Evolutionary conservation across 192 early-diverging fungal genomes (phyloP).

Genomic region (Rhizoclosmatium globosum): DNA sequence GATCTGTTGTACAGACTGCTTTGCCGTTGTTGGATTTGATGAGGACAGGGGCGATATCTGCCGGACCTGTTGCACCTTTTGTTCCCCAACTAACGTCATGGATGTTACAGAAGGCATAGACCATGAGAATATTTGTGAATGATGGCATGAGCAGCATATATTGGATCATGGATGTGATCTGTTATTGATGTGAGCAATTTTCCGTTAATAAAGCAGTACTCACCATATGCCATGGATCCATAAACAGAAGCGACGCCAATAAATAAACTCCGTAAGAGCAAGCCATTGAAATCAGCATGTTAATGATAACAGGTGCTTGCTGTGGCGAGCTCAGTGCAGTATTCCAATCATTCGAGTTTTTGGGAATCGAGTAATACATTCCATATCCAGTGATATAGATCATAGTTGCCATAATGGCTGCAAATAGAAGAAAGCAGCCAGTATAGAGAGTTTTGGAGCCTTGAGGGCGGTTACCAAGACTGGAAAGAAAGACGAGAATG

Average conservation of each 20-base stretch:
- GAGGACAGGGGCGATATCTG: slow-evolving; percentile 45
- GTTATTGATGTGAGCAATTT: too few relatives aligned
- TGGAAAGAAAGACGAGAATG: slow-evolving; percentile 56
- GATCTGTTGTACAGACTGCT: slow-evolving; percentile 45
- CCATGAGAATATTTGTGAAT: slow-evolving; percentile 64
- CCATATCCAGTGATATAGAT: slow-evolving; percentile 56
- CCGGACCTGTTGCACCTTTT: slow-evolving; percentile 50
- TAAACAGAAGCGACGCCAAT: slow-evolving; percentile 48
- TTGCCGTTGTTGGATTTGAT: slow-evolving; percentile 34
- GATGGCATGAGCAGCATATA: slow-evolving; percentile 54
- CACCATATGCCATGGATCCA: slow-evolving; percentile 68
- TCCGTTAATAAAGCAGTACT: too few relatives aligned
- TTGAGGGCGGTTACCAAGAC: slow-evolving; percentile 65
- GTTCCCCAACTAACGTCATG: slow-evolving; percentile 71
- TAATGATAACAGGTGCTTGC: slow-evolving; percentile 38
- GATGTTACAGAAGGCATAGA: slow-evolving; percentile 64
- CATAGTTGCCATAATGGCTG: slow-evolving; percentile 53
- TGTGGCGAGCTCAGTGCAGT: slow-evolving; percentile 6
- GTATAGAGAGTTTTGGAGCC: slow-evolving; percentile 53
- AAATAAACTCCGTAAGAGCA: slow-evolving; percentile 66
- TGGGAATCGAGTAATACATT: slow-evolving; percentile 36
- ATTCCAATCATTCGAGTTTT: slow-evolving; percentile 27
- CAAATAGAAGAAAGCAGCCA: slow-evolving; percentile 55
- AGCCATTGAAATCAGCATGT: slow-evolving; percentile 50
- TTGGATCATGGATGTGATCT: slow-evolving; percentile 53